Base-by-base conservation (phyloP, 1,284 basidiomycete genomes). In the Apiotrichum gracile region DNA sequence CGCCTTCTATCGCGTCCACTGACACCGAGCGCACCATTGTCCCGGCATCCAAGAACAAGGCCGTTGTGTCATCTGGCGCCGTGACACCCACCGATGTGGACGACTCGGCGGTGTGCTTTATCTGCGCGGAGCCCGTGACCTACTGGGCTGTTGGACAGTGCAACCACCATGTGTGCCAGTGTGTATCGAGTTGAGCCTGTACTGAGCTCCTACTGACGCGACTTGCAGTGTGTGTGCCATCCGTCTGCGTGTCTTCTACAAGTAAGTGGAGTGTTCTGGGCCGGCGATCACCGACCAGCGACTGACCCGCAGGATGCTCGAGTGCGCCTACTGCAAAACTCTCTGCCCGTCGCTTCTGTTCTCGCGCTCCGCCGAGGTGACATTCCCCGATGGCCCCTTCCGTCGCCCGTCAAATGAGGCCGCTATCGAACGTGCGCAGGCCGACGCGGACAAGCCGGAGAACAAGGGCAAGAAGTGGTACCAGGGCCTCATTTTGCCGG, bases 261-360 rank as follows among this genome's bases (percentile, higher is more conserved):
- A 97, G 72, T 75, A 45, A 61, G 68, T 56, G 7, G 16, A 10
- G 9, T 9, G 22, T 17, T 5, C 8, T 8, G 38, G 6, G 22
- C 13, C 14, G 19, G 10, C 5, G 35, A 4, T 39, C 8, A 6
- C 17, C 26, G 16, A 40, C 39, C 26, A 22, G 29, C 26, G 21
- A 19, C 37, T 21, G 9, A 31, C 31, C 12, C 9, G 10, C 16
- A 75, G 73, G 77, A 89, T 87, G 69, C 77, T 77, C 51, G 89
- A 94, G 16, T 98, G 94, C 73, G 91, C 93, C 2, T 96, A 96
- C 72, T 98, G 96, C 82, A 98, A 97, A 87, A 85, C 86, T 64
- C 81, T 86, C 5, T 87, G 92, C 75, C 80, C 82, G 1, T 81
- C 82, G 1, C 81, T 96, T 25, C 83, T 94, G 57, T 96, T 94